Conservation (phyloP, 306 rosid species). For the Trifolium pratense region DNA sequence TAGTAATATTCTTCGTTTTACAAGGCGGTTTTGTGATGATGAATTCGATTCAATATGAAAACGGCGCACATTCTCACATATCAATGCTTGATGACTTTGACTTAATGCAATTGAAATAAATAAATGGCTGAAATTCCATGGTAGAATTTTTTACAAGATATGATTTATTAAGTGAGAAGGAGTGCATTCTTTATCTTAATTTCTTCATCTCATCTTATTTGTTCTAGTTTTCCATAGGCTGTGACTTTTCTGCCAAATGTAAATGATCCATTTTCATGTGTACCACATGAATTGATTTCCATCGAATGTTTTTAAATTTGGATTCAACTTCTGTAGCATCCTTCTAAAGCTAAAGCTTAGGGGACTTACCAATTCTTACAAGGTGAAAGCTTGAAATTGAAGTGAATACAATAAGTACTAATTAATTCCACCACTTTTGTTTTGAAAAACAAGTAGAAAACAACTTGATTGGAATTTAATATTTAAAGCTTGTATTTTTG, state of each 20-base stretch:
- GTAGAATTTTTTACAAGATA: too few species aligned
- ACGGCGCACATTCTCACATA: too few species aligned
- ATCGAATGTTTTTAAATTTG: background rate
- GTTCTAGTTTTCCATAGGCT: too few species aligned
- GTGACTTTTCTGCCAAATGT: background rate
- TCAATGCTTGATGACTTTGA: too few species aligned
- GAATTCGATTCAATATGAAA: too few species aligned
- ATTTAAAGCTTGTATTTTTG: slow-evolving; percentile 38
- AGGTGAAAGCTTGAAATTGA: background rate
- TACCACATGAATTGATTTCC: background rate
- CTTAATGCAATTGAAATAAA: too few species aligned
- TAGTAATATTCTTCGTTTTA: too few species aligned
- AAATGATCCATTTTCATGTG: background rate
- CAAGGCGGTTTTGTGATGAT: too few species aligned
- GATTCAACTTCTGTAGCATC: background rate
- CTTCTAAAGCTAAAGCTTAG: background rate
- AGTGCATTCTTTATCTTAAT: too few species aligned
- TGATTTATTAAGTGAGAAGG: too few species aligned
- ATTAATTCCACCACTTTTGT: slow-evolving; percentile 12
- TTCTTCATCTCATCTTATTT: too few species aligned
- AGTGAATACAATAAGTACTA: slow-evolving; percentile 22
- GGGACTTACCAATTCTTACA: background rate
- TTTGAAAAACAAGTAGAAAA: background rate
- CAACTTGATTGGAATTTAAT: slow-evolving; percentile 26
- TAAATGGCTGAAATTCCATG: too few species aligned